Evolutionary conservation across 805 yeast species (phyloP), one percentile per base, ranked within the genome.

Genomic region (Starmerella kuoi): DNA sequence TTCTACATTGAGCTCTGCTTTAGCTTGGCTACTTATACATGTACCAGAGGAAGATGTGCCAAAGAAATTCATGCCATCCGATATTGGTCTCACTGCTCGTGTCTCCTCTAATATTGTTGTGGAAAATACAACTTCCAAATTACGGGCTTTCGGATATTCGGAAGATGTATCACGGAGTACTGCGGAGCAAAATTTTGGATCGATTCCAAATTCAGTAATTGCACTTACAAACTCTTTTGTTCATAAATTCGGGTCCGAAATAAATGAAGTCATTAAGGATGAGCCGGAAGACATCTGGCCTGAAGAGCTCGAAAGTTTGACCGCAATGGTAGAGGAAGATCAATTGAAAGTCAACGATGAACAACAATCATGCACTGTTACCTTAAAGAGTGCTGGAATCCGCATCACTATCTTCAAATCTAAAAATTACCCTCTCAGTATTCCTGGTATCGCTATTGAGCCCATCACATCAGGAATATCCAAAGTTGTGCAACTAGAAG

Each of bases 41-140:
- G 73, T 88, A 3, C 97, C 97, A 0, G 96, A 91, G 49, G 97
- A 87, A 56, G 98, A 88, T 54, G 64, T 88, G 25, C 98, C 98
- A 2, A 44, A 50, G 18, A 40, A 50, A 27, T 66, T 65, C 38
- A 40, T 55, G 37, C 61, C 61, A 14, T 50, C 59, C 12, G 47
- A 55, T 36, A 47, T 56, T 1, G 62, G 62, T 3, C 52, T 54
- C 19, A 49, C 59, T 2, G 57, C 63, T 1, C 54, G 59, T 5
- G 63, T 73, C 14, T 63, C 78, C 3, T 68, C 67, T 9, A 70
- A 74, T 49, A 54, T 76, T 30, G 66, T 69, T 40, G 55, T 59
- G n/a, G 84, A 82, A 56, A 69, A 76, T 46, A 63, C 73, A 32
- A 62, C 80, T 12, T 69, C 74, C 23, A 65, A 79, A 42, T 60